Evolutionary conservation across 805 yeast species (phyloP).

Genomic region (Helenozyma rhizophorensis): DNA sequence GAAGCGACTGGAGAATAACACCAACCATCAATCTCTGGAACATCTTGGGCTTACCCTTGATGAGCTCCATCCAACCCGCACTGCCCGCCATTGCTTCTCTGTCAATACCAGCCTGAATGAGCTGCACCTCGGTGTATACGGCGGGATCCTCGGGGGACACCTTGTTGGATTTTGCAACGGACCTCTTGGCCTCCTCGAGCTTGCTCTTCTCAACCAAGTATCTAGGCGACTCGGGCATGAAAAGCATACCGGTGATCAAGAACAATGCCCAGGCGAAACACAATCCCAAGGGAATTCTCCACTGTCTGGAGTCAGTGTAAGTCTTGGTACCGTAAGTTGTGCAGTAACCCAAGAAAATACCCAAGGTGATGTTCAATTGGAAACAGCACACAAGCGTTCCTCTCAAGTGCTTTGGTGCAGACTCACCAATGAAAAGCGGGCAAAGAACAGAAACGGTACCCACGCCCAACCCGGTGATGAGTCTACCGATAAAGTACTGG

Average conservation of each 20-base stretch:
- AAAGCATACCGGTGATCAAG: conserved; percentile 47
- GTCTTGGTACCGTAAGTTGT: conserved; percentile 60
- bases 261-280: conserved; percentile 44
- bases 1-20: conserved; percentile 53
- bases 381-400: conserved; percentile 67
- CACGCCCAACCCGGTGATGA: conserved; percentile 65
- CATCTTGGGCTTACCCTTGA: conserved; percentile 62
- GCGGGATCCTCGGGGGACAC: conserved; percentile 49
- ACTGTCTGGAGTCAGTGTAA: conserved; percentile 48
- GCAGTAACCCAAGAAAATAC: conserved; percentile 69
- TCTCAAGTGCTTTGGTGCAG: conserved; percentile 66
- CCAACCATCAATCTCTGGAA: conserved; percentile 55
- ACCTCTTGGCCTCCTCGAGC: conserved; percentile 49
- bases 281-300: conserved; percentile 65
- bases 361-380: conserved; percentile 67
- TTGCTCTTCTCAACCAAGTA: conserved; percentile 49
- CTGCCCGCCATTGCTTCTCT: conserved; percentile 58
- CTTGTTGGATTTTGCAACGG: conserved; percentile 58
- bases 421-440: conserved; percentile 64
- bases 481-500: conserved; percentile 57
- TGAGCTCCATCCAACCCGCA: conserved; percentile 61
- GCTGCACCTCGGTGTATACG: conserved; percentile 49
- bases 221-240: conserved; percentile 70
- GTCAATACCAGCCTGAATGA: conserved; percentile 57
- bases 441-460: conserved; percentile 69